phyloP scores from a whole-genome alignment of 306 rosid species.

The Cyamopsis tetragonoloba region DNA sequence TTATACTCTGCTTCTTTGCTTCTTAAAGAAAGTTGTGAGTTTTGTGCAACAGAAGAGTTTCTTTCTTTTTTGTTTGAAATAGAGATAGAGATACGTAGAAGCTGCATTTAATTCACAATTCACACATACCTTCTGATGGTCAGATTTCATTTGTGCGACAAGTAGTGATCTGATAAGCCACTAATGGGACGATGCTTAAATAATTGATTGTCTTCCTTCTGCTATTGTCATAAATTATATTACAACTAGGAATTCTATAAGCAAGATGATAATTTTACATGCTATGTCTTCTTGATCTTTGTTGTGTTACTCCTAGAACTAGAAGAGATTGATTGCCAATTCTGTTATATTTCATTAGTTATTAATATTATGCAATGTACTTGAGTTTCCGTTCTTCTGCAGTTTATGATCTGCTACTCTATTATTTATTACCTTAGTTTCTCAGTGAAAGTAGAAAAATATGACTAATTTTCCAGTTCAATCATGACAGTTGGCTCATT shows the following conservation, averaged over 20 bases:
- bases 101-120: neutral
- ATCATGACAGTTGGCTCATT: neutral
- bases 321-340: neutral
- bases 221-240: neutral
- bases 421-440: neutral
- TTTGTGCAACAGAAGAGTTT: no score
- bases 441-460: neutral
- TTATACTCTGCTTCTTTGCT: no score
- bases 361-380: neutral
- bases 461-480: neutral
- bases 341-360: neutral
- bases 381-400: neutral
- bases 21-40: no score
- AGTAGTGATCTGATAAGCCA: neutral
- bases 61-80: no score
- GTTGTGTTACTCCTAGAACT: neutral
- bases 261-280: neutral
- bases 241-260: neutral
- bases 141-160: neutral
- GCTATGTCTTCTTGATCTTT: neutral
- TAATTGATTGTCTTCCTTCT: neutral
- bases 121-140: neutral
- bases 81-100: no score
- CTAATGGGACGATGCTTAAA: neutral
- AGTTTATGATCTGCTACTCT: neutral